Evolutionary conservation across 1,284 basidiomycete species (phyloP).

Genomic region (Paramarasmius palmivorus): DNA sequence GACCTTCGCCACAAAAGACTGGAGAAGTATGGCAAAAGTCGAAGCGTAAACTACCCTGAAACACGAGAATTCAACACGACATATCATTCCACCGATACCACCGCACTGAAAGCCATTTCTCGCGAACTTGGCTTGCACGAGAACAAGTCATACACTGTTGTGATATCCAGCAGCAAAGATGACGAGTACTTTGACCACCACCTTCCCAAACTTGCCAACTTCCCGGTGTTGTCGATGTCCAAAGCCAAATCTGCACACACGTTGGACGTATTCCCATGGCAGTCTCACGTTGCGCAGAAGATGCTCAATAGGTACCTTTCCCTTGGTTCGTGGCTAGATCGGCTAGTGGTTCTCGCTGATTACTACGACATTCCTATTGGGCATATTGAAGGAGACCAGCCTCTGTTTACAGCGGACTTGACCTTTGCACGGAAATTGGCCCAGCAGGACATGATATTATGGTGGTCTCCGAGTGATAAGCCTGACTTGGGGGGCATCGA

Average conservation of each 20-base stretch:
- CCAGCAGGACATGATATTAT: constrained; percentile 89
- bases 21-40: constrained; percentile 37
- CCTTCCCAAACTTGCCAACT: constrained; percentile 76
- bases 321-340: constrained; percentile 79
- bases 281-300: constrained; percentile 68
- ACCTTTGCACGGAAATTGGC: constrained; percentile 87
- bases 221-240: constrained; percentile 88
- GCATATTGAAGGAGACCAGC: constrained; percentile 90
- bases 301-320: constrained; percentile 86
- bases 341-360: constrained; percentile 81
- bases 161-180: constrained; percentile 87
- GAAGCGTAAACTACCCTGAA: constrained; percentile 69
- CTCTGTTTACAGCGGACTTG: constrained; percentile 86
- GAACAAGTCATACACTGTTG: constrained; percentile 71
- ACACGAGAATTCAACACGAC: constrained; percentile 71
- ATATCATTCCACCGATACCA: constrained; percentile 80
- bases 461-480: constrained; percentile 93
- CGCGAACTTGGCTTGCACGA: constrained; percentile 81
- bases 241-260: constrained; percentile 74
- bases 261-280: constrained; percentile 80
- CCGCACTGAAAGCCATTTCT: constrained; percentile 88
- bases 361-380: constrained; percentile 94
- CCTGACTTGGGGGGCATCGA: constrained; percentile 96
- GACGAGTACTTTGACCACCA: constrained; percentile 82
- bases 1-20: constrained; percentile 55